Evolutionary conservation across 768 basidiomycete species (phyloP).

Genomic region (Pulveroboletus sp.): DNA sequence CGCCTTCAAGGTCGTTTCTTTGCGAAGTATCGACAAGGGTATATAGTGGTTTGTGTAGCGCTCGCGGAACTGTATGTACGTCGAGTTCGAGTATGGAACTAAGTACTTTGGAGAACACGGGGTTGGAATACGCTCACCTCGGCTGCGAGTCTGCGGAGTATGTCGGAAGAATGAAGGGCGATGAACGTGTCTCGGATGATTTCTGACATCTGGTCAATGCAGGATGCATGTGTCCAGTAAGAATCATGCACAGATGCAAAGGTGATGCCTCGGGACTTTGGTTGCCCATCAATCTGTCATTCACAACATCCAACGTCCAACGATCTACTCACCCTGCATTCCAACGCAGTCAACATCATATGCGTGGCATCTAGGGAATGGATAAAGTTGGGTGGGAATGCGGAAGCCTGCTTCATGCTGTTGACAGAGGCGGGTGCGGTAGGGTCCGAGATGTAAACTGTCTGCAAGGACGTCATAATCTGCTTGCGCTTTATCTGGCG

Average conservation of each 20-base stretch:
- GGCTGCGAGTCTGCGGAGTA: slow-evolving; percentile 62
- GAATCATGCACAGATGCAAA: slow-evolving; percentile 99
- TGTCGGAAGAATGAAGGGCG: slow-evolving; percentile 82
- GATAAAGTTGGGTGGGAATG: slow-evolving; percentile 98
- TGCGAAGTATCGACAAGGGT: slow-evolving; percentile 48
- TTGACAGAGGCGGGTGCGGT: slow-evolving; percentile 75
- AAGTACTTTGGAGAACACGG: background rate
- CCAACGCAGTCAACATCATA: slow-evolving; percentile 94
- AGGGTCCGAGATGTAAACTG: slow-evolving; percentile 88
- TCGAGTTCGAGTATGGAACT: background rate
- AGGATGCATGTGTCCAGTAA: slow-evolving; percentile 94
- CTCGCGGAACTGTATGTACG: slow-evolving; percentile 52
- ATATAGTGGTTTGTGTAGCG: slow-evolving; percentile 74
- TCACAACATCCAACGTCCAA: background rate
- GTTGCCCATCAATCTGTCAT: slow-evolving; percentile 1
- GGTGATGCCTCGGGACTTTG: slow-evolving; percentile 63
- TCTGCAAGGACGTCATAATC: slow-evolving; percentile 78
- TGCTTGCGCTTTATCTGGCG: slow-evolving; percentile 79
- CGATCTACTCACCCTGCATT: slow-evolving; percentile 61
- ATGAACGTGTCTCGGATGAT: slow-evolving; percentile 94
- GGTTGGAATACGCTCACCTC: slow-evolving; percentile 52
- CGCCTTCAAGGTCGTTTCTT: slow-evolving; percentile 33
- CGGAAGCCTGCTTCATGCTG: slow-evolving; percentile 82
- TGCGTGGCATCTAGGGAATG: slow-evolving; percentile 97
- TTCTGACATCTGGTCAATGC: slow-evolving; percentile 82